Evolutionary conservation across 2,329 filamentous ascomycete genomes (phyloP), one percentile per base, ranked within the genome.

Genomic region (Aspergillus japonicus): DNA sequence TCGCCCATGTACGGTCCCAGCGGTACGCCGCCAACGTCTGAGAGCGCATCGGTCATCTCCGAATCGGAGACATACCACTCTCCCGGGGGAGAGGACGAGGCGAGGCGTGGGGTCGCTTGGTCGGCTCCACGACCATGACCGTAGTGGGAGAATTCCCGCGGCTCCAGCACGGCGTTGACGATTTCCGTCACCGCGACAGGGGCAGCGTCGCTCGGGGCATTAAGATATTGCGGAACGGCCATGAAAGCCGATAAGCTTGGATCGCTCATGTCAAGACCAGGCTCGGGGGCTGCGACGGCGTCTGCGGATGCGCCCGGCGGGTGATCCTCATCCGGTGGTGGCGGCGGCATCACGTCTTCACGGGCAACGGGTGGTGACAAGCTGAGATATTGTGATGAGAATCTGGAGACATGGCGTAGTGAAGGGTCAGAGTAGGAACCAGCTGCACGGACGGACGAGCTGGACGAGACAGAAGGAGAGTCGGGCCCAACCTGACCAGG

Each of bases 241-340:
- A 70, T 68, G 16, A 74, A 64, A 56, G 71, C 71, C 47, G 71
- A 69, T 44, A 72, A 57, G 5, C 65, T 68, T 35, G 67, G 60
- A 52, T 68, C 64, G 11, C 47, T 59, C 29, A 58, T 56, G 65
- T 52, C 51, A 10, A 44, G 44, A 48, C 29, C 14, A 47, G 12
- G 7, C 31, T 19, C 24, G 19, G n/a, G 49, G 53, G 24, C 23
- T 14, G 35, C 47, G 42, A 33, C 44, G 51, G 29, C 48, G 16
- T 33, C 54, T 49, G 47, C 54, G 44, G 50, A 24, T 35, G 47
- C 44, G 19, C 50, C 39, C 24, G 31, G 21, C 26, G 26, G 52
- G 5, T 50, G 48, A 5, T 50, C 57, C 16, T 64, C 52, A 23
- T 24, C 8, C 31, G 51, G 49, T 16, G 51, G 49, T 16, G 47